Base-by-base conservation (phyloP, 345 rosid species). In the Bruguiera sexangula region DNA sequence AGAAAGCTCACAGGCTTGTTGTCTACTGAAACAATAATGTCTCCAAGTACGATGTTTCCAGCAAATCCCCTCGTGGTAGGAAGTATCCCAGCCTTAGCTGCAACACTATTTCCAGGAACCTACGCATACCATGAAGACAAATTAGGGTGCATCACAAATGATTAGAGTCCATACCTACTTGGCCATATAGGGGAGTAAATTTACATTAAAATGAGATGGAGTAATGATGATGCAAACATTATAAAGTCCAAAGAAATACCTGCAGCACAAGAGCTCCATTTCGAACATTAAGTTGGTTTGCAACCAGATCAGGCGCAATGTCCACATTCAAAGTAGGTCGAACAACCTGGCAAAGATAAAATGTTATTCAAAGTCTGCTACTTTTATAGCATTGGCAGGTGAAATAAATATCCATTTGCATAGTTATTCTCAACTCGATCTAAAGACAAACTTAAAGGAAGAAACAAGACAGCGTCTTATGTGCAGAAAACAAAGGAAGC, bases 201-300 rank as follows among this genome's bases (percentile, higher is more conserved):
- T 39, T 43, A 13, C 50, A 43, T 43, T 43, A 56, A 24, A 24
- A 24, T 56, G 9, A 21, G 16, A 56, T 56, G 4, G 24, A 56
- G 29, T 24, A 15, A 56, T 24, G 50, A 43, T 9, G 68, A 53
- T 24, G 62, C 26, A 16, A 65, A 37, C 21, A 26, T 11, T 36
- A 16, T 65, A 9, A 24, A 56, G 34, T 51, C 22, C 39, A 31
- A 10, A 26, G 55, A 3, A 8, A 70, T 80, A 89, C 98, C 93
- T 83, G 88, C 76, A 94, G 86, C 19, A 94, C 73, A 71, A 94
- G 95, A 75, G 93, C 97, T 67, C 97, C 98, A 73, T 82, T 91
- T 27, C 89, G 86, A 76, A 94, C 97, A 74, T 91, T 94, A 56
- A 91, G 92, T 74, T 94, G 98, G 80, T 86, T 89, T 75, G 98